A percentile compares a stretch with the other conserved stretches of the same genome.
Evolutionary conservation across 2,329 filamentous ascomycete genomes (phyloP).

Genomic region (Catunica adiposa): DNA sequence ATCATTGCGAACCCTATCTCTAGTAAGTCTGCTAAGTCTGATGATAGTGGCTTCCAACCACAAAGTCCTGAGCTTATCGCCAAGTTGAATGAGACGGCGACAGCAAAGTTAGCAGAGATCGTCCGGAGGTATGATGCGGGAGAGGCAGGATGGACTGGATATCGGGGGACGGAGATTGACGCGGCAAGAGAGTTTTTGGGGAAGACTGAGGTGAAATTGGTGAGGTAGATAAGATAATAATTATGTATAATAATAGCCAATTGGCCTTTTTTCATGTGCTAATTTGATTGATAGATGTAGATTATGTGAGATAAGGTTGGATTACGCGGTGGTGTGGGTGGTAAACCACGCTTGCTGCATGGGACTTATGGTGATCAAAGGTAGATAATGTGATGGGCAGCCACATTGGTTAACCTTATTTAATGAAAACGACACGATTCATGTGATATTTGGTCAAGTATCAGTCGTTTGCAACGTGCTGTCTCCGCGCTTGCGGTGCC

Average conservation of each 20-base stretch:
- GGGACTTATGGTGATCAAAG: no score
- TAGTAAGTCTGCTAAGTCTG: conserved; percentile 29
- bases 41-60: conserved; percentile 34
- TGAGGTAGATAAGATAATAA: conserved; percentile 23
- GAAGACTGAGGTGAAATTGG: conserved; percentile 29
- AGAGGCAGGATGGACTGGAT: conserved; percentile 55
- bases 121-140: conserved; percentile 44
- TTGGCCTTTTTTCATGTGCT: no score
- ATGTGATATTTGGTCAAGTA: no score
- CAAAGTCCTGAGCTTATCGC: conserved; percentile 41
- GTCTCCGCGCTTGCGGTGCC: no score
- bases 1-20: conserved; percentile 29
- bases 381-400: no score
- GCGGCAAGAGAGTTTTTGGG: conserved; percentile 53
- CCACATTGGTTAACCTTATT: no score
- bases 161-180: conserved; percentile 52
- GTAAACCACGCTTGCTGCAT: no score
- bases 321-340: no score
- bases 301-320: no score
- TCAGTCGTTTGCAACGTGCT: no score
- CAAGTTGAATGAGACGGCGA: conserved; percentile 55
- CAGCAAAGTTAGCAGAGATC: conserved; percentile 60
- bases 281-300: no score
- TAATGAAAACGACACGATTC: no score
- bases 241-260: background rate